phyloP scores from a whole-genome alignment of 768 basidiomycete genomes.

The Obba rivulosa region DNA sequence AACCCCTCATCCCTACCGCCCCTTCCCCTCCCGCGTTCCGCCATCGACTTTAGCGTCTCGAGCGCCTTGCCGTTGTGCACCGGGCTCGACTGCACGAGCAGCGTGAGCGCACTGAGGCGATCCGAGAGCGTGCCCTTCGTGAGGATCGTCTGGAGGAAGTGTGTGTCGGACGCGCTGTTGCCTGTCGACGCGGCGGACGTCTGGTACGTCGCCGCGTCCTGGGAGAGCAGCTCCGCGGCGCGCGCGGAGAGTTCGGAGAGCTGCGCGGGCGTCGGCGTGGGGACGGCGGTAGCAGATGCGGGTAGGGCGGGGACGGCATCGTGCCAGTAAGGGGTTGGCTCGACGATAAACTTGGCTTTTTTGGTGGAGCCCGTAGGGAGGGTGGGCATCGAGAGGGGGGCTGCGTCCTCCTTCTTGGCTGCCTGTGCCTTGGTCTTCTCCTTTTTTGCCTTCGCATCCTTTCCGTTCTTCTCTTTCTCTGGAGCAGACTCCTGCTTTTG shows the following conservation, averaged over 20 bases:
- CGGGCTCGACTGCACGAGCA: conserved; percentile 85
- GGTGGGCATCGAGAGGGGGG: not conserved
- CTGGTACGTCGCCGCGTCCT: conserved; percentile 41
- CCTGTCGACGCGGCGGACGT: conserved; percentile 43
- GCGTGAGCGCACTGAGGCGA: conserved; percentile 82
- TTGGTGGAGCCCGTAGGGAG: not conserved
- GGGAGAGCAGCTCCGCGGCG: conserved; percentile 42
- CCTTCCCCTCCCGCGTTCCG: conserved; percentile 72
- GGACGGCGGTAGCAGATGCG: conserved; percentile 17
- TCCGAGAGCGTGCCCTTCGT: conserved; percentile 88
- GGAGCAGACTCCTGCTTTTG: not conserved
- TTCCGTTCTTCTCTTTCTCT: not conserved
- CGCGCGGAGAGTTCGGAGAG: conserved; percentile 40
- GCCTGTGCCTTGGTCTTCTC: not conserved
- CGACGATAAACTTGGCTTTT: conserved; percentile 22
- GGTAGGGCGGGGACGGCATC: conserved; percentile 36
- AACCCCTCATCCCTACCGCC: conserved; percentile 91
- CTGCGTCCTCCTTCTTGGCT: not conserved
- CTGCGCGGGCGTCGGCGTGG: conserved; percentile 37
- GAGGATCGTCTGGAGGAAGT: conserved; percentile 82
- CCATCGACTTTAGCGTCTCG: conserved; percentile 69
- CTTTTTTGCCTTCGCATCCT: not conserved
- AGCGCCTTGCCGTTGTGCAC: conserved; percentile 80
- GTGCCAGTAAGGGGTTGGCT: conserved; percentile 51
- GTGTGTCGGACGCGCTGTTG: conserved; percentile 56